phyloP scores from a whole-genome alignment of 257 asterid genomes.

The Solanum pennellii region DNA sequence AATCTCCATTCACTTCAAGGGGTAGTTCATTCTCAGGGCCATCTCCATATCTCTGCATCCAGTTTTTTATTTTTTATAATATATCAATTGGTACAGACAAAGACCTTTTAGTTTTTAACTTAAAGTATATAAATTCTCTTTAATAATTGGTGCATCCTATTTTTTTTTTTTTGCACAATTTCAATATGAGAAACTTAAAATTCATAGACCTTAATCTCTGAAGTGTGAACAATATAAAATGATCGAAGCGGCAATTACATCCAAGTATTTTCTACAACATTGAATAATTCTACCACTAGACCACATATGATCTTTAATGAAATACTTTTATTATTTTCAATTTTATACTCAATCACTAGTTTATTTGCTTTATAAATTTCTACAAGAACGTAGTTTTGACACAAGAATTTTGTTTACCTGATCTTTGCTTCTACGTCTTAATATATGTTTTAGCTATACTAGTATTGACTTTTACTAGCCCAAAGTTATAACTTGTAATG shows the following conservation, averaged over 20 bases:
- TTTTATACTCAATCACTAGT: too few relatives aligned
- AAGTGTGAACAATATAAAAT: too few relatives aligned
- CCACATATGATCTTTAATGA: too few relatives aligned
- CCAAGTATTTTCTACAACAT: too few relatives aligned
- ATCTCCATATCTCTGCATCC: constrained; percentile 37
- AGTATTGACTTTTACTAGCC: not conserved
- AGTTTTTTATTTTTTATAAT: not conserved
- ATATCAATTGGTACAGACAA: not conserved
- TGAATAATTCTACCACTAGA: too few relatives aligned
- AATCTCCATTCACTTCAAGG: constrained; percentile 44
- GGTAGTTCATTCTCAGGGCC: constrained; percentile 37
- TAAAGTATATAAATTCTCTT: not conserved
- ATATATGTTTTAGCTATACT: not conserved
- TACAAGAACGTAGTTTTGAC: too few relatives aligned
- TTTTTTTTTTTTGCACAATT: not conserved
- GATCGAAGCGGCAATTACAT: too few relatives aligned
- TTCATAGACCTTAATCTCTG: too few relatives aligned
- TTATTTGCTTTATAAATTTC: too few relatives aligned
- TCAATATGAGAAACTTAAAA: not conserved
- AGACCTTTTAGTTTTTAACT: not conserved
- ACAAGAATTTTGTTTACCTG: not conserved
- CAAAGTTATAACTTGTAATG: not conserved
- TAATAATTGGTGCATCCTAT: not conserved
- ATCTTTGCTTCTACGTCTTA: not conserved
- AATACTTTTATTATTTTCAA: too few relatives aligned